phyloP scores from a whole-genome alignment of 805 yeast species.

The Nakazawaea ernobii region DNA sequence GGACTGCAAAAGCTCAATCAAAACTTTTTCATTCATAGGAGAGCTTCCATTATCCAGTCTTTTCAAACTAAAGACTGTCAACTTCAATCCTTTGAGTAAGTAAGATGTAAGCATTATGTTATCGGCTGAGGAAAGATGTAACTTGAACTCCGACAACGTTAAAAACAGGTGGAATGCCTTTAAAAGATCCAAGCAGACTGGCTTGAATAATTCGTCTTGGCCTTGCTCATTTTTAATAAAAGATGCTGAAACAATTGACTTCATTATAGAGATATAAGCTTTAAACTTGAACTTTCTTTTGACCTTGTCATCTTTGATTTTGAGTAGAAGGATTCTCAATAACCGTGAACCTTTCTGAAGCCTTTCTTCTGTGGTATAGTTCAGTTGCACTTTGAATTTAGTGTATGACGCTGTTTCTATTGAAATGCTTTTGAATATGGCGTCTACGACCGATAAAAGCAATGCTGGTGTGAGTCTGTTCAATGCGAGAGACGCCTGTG shows the following conservation, averaged over 20 bases:
- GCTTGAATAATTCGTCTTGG: constrained; percentile 17
- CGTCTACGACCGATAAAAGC: constrained; percentile 20
- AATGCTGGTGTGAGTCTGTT: constrained; percentile 17
- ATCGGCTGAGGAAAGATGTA: constrained; percentile 17
- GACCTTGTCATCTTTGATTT: constrained; percentile 12
- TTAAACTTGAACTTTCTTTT: constrained; percentile 19
- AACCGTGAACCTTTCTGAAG: constrained; percentile 27
- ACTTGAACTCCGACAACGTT: constrained; percentile 19
- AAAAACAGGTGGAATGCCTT: constrained; percentile 22
- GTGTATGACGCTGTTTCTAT: constrained; percentile 29
- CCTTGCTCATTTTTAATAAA: constrained; percentile 9
- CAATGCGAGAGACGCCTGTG: constrained; percentile 17
- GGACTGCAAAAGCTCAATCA: constrained; percentile 16
- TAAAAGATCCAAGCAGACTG: constrained; percentile 24
- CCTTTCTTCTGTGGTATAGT: constrained; percentile 22
- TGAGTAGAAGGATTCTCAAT: constrained; percentile 23
- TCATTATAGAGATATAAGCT: constrained; percentile 20
- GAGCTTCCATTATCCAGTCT: background rate
- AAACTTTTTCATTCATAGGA: constrained; percentile 15
- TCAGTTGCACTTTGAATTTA: constrained; percentile 17
- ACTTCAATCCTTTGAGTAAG: constrained; percentile 14
- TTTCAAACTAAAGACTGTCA: background rate
- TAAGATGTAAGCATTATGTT: constrained; percentile 14
- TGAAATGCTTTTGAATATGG: constrained; percentile 25
- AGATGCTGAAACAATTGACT: constrained; percentile 15